phyloP scores from a whole-genome alignment of 2,329 filamentous ascomycete genomes.

The Westerdykella aurantiaca region DNA sequence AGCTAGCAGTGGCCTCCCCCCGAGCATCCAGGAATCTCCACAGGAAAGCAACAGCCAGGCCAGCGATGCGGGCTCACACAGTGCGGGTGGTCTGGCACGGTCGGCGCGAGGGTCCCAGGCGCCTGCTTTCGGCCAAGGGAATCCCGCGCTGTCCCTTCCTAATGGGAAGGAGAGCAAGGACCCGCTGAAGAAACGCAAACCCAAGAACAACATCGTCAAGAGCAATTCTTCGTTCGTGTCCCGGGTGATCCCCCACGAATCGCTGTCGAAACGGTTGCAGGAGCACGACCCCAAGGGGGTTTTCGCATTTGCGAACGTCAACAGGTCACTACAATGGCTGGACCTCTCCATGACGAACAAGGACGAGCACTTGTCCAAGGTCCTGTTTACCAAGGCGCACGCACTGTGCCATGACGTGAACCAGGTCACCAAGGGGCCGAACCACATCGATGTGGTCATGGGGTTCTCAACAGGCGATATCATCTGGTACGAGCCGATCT shows the following conservation, averaged over 20 bases:
- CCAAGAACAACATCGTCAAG: slow-evolving; percentile 97
- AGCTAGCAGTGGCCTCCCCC: slow-evolving; percentile 41
- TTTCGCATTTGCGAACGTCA: slow-evolving; percentile 92
- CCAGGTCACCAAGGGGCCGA: slow-evolving; percentile 66
- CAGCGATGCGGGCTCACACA: slow-evolving; percentile 42
- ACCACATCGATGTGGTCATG: slow-evolving; percentile 86
- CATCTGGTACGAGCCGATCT: slow-evolving; percentile 97
- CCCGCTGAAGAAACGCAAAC: slow-evolving; percentile 72
- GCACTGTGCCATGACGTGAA: slow-evolving; percentile 94
- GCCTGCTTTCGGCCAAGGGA: slow-evolving; percentile 81
- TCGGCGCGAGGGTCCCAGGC: slow-evolving; percentile 28
- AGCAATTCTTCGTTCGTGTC: slow-evolving; percentile 98
- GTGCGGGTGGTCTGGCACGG: slow-evolving; percentile 31
- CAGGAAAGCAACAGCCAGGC: slow-evolving; percentile 41
- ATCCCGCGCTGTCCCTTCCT: slow-evolving; percentile 59
- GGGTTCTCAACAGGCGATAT: slow-evolving; percentile 96
- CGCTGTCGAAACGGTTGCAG: slow-evolving; percentile 67
- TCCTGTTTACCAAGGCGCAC: slow-evolving; percentile 94
- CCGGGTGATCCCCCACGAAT: slow-evolving; percentile 87
- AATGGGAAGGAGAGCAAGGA: slow-evolving; percentile 63
- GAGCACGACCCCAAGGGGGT: slow-evolving; percentile 74
- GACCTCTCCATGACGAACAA: slow-evolving; percentile 74
- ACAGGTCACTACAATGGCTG: slow-evolving; percentile 92
- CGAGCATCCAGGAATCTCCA: slow-evolving; percentile 43
- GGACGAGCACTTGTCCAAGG: slow-evolving; percentile 89